Percentiles rank a stretch among this genome's conserved stretches.
Evolutionary conservation across 345 rosid genomes (phyloP).

Genomic region (Linum trigynum): DNA sequence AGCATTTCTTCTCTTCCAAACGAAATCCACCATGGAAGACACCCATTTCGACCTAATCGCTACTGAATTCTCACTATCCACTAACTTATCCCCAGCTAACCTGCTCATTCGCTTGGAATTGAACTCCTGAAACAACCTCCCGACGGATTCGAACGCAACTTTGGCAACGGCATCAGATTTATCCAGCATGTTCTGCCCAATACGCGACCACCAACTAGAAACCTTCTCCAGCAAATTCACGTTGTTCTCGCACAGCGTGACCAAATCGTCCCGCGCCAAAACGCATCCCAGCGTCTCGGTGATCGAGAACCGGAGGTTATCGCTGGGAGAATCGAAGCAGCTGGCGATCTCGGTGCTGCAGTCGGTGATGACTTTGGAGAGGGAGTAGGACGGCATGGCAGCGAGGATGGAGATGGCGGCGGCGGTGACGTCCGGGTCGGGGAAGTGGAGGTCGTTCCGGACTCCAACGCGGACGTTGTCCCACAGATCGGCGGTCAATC

Average conservation of each 20-base stretch:
- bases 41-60: slow-evolving; percentile 94
- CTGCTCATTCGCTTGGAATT: slow-evolving; percentile 88
- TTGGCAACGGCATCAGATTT: slow-evolving; percentile 74
- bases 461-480: slow-evolving; percentile 75
- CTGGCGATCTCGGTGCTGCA: slow-evolving; percentile 61
- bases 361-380: slow-evolving; percentile 67
- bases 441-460: slow-evolving; percentile 79
- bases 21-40: slow-evolving; percentile 68
- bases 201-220: slow-evolving; percentile 78
- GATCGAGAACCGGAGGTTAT: slow-evolving; percentile 67
- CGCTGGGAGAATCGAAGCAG: slow-evolving; percentile 71
- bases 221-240: slow-evolving; percentile 73
- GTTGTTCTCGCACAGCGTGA: slow-evolving; percentile 76
- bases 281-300: slow-evolving; percentile 89
- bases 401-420: slow-evolving; percentile 87
- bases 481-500: slow-evolving; percentile 93
- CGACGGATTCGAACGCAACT: slow-evolving; percentile 93
- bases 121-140: slow-evolving; percentile 82
- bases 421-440: slow-evolving; percentile 89
- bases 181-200: slow-evolving; percentile 80
- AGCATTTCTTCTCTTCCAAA: slow-evolving; percentile 69
- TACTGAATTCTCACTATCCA: slow-evolving; percentile 83
- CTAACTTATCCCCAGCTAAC: slow-evolving; percentile 92
- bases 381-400: slow-evolving; percentile 72
- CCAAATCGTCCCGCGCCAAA: slow-evolving; percentile 85